phyloP scores from a whole-genome alignment of 345 rosid species.

The Eucalyptus caleyi region DNA sequence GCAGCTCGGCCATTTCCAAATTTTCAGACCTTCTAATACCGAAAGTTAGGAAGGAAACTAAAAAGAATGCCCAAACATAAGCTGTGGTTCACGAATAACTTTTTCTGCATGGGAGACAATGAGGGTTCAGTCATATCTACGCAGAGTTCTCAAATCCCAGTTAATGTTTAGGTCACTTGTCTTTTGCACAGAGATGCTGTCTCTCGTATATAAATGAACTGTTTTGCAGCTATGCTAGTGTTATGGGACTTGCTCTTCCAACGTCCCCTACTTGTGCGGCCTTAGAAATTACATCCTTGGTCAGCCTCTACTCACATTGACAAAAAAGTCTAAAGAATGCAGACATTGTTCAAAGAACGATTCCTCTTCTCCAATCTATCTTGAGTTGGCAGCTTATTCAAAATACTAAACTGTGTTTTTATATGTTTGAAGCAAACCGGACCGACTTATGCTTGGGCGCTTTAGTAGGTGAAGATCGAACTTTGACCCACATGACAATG shows the following conservation, averaged over 20 bases:
- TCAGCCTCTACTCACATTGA: background rate
- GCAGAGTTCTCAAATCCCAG: too few relatives aligned
- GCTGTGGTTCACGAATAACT: too few relatives aligned
- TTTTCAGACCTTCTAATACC: too few relatives aligned
- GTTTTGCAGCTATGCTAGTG: too few relatives aligned
- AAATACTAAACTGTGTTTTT: background rate
- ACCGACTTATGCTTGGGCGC: background rate
- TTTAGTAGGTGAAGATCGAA: background rate
- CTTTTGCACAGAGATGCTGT: too few relatives aligned
- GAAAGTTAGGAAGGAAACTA: too few relatives aligned
- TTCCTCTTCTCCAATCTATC: background rate
- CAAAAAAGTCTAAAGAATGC: background rate
- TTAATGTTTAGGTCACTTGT: too few relatives aligned
- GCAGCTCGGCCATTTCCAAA: slow-evolving; percentile 31
- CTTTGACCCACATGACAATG: background rate
- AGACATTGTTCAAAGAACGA: background rate
- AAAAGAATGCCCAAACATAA: too few relatives aligned
- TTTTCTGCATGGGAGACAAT: too few relatives aligned
- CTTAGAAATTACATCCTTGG: background rate
- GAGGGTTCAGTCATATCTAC: too few relatives aligned
- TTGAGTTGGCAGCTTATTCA: background rate
- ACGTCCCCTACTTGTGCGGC: background rate
- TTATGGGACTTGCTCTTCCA: too few relatives aligned
- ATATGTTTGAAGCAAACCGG: background rate
- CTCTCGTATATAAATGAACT: rapidly evolving